A percentile compares a stretch with the other conserved stretches of the same genome.
Evolutionary conservation across 768 basidiomycete genomes (phyloP).

Genomic region (Podaxis rugospora): DNA sequence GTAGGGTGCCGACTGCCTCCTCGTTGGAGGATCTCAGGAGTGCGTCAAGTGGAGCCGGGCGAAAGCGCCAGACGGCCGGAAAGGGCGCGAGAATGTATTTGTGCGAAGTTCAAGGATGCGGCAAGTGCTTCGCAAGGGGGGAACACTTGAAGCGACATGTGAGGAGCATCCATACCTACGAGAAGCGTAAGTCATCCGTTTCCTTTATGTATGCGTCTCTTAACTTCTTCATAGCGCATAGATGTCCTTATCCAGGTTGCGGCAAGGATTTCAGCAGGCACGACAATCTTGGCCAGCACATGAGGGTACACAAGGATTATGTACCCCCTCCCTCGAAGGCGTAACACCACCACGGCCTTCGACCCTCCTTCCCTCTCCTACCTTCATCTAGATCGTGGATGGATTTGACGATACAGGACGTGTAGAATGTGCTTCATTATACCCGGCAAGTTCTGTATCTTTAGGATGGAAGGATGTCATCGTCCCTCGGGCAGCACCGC

Average conservation of each 20-base stretch:
- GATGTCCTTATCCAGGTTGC: conserved; percentile 76
- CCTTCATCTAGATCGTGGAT: conserved; percentile 3
- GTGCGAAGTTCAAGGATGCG: conserved; percentile 79
- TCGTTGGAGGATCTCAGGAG: conserved; percentile 31
- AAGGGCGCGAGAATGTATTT: conserved; percentile 48
- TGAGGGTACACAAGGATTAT: conserved; percentile 70
- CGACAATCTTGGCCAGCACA: conserved; percentile 86
- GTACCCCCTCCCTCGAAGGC: conserved; percentile 26
- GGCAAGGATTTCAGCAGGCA: conserved; percentile 83
- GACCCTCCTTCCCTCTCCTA: conserved; percentile 11
- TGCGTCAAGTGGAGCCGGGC: conserved; percentile 28
- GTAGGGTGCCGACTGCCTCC: conserved; percentile 54
- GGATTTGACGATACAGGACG: conserved; percentile 1
- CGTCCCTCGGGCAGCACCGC: background rate
- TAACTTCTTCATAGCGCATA: conserved; percentile 52
- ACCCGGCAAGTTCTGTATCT: background rate
- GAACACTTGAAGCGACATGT: conserved; percentile 92
- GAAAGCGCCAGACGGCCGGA: conserved; percentile 34
- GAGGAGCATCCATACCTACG: conserved; percentile 85
- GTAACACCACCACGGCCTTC: conserved; percentile 5
- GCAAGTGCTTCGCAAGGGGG: conserved; percentile 82
- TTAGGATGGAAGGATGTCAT: conserved; percentile 9
- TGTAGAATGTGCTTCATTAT: background rate
- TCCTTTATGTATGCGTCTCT: conserved; percentile 8
- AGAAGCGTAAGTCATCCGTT: conserved; percentile 68